Base-by-base conservation (phyloP, 2,329 filamentous ascomycete genomes). In the Arthrobotrys pseudoclavata region DNA sequence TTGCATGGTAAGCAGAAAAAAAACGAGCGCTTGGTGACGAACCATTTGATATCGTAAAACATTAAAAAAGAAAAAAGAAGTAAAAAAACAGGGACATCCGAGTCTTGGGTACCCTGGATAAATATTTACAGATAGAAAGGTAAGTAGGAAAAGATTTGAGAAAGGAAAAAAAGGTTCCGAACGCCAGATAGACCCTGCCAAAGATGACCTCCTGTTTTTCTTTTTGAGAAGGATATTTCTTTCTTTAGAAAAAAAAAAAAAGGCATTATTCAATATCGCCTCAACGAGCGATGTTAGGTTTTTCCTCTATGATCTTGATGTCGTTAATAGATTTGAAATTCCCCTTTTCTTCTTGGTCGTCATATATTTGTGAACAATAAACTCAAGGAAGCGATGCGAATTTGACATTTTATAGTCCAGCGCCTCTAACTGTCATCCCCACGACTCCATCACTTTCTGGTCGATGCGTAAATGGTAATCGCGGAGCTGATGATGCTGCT, bases 81-180 rank as follows among this genome's bases (percentile, higher is more conserved):
- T 45, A 12, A 2, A 37, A 40, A 40, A 20, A 12, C 42, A 66
- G 26, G 47, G 47, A 31, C 24, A 37, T 22, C n/a, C 9, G 10
- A 22, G 1, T n/a, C 10, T 50, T 50, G 20, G 47, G 42, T 47
- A 42, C 20, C 55, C 55, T 42, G 34, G 31, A 20, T 10, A 55
- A 68, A 63, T 75, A 76, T 69, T 12, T 76, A 70, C 64, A 69
- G 29, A 64, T 69, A 63, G 64, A 69, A 76, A 34, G 42, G 6
- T 40, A 45, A n/a, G 37, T 45, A 47, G 53, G 26, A 12, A 52
- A 37, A 57, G 52, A 40, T 45, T 45, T 45, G 18, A 20, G 15
- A 57, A 64, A 18, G 13, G 37, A 4, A 26, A 37, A 53, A 52
- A 53, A 42, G 24, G 20, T 55, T 29, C 64, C 64, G 9, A 55